These are phyloP conservation scores for Osmanthus fragrans DNA, from an alignment of 257 asterid species.

Conservation along the genomic window DNA sequence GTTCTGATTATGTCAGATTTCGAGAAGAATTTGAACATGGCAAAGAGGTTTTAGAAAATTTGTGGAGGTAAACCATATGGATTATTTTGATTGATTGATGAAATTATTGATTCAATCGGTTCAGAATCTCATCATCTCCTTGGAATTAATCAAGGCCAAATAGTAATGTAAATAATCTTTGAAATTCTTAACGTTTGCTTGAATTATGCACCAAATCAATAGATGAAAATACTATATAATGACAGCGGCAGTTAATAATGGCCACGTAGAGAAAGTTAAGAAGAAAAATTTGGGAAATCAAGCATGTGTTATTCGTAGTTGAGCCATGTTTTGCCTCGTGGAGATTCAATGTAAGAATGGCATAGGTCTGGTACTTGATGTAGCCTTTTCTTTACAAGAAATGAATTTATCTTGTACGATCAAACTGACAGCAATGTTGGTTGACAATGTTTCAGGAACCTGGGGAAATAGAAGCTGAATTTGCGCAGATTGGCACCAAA, in stretches of 20 bases:
- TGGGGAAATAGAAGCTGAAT: constrained; percentile 73
- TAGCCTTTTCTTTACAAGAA: not conserved
- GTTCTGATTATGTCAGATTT: not conserved
- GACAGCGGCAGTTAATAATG: not conserved
- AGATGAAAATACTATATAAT: not conserved
- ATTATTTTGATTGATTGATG: not conserved
- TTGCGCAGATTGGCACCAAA: constrained; percentile 50
- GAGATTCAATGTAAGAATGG: not conserved
- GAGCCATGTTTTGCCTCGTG: not conserved
- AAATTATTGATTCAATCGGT: not conserved
- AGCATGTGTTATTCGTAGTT: not conserved
- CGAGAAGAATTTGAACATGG: not conserved
- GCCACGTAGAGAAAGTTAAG: not conserved
- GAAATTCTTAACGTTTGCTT: not conserved
- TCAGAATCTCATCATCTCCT: not conserved
- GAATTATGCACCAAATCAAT: not conserved
- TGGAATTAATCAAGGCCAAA: not conserved
- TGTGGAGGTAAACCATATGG: not conserved
- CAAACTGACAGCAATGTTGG: not conserved
- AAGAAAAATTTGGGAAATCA: not conserved
- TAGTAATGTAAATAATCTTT: too few relatives aligned
- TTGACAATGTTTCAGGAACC: constrained; percentile 52
- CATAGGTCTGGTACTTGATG: not conserved
- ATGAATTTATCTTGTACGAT: not conserved
- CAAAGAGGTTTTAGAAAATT: not conserved